phyloP scores from a whole-genome alignment of 2,329 filamentous ascomycete species.

The Arthrobotrys entomopaga region DNA sequence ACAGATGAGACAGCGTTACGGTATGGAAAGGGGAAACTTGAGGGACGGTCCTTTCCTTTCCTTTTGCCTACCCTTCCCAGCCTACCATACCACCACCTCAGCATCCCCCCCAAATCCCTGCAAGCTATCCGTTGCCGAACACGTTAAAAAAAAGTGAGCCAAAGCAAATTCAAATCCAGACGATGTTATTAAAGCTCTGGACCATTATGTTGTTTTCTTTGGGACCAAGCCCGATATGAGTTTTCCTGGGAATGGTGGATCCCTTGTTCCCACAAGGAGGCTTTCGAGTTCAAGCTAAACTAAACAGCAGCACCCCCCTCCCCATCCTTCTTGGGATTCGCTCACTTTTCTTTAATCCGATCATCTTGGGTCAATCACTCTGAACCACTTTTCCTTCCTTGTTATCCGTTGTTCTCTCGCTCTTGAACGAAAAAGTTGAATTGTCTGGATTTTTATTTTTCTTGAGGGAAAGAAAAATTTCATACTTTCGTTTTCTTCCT shows the following conservation, averaged over 20 bases:
- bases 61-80: constrained; percentile 25
- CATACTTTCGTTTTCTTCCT: constrained; percentile 45
- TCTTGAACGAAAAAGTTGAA: constrained; percentile 22
- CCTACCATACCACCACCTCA: constrained; percentile 30
- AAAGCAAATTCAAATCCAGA: constrained; percentile 31
- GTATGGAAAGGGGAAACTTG: constrained; percentile 52
- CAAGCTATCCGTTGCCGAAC: constrained; percentile 54
- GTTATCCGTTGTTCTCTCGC: constrained; percentile 39
- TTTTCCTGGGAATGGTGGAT: constrained; percentile 42
- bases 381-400: constrained; percentile 40
- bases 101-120: constrained; percentile 44
- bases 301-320: constrained; percentile 14
- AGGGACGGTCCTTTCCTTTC: constrained; percentile 53
- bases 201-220: constrained; percentile 43
- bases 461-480: constrained; percentile 24
- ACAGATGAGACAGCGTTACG: constrained; percentile 32
- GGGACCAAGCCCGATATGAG: constrained; percentile 51
- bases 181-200: constrained; percentile 50
- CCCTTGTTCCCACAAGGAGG: constrained; percentile 44
- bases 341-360: constrained; percentile 54
- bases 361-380: constrained; percentile 39
- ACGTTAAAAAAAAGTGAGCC: constrained; percentile 54
- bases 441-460: constrained; percentile 23
- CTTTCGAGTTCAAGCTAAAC: constrained; percentile 42
- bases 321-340: constrained; percentile 41